Conservation (phyloP, 441 rosid species). For the Croton laevigatus region DNA sequence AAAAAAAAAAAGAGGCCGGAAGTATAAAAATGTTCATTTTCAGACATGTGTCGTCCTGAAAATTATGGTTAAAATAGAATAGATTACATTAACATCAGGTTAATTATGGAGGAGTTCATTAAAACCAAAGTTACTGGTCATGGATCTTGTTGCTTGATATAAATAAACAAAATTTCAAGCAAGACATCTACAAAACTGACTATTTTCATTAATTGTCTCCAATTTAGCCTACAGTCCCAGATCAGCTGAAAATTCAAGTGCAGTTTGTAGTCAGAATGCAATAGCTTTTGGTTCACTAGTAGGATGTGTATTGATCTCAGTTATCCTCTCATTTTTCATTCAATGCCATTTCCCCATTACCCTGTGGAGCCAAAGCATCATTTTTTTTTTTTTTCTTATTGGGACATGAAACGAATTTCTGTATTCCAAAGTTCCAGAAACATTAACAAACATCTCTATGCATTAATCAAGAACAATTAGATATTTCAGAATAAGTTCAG, state of each 20-base stretch:
- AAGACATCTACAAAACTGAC: neutral
- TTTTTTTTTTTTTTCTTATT: neutral
- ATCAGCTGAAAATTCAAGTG: conserved; percentile 2
- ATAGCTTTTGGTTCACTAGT: neutral
- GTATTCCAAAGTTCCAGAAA: neutral
- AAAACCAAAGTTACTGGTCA: conserved; percentile 5
- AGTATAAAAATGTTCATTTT: neutral
- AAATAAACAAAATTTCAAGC: neutral
- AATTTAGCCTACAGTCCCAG: conserved; percentile 1
- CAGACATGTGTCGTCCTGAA: neutral
- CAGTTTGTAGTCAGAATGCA: neutral
- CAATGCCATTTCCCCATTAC: neutral
- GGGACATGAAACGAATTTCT: neutral
- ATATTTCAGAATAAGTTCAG: neutral
- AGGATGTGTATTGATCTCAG: neutral
- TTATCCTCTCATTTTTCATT: neutral
- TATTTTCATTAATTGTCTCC: neutral
- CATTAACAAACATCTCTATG: neutral
- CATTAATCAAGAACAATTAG: neutral
- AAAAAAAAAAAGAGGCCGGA: neutral
- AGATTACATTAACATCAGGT: neutral
- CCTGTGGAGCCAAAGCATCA: neutral
- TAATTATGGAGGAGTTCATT: neutral
- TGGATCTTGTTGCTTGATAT: conserved; percentile 5
- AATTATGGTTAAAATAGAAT: neutral